These are phyloP conservation scores for Biscogniauxia sp. DNA, from an alignment of 2,329 filamentous ascomycete genomes.

Conservation along the genomic window DNA sequence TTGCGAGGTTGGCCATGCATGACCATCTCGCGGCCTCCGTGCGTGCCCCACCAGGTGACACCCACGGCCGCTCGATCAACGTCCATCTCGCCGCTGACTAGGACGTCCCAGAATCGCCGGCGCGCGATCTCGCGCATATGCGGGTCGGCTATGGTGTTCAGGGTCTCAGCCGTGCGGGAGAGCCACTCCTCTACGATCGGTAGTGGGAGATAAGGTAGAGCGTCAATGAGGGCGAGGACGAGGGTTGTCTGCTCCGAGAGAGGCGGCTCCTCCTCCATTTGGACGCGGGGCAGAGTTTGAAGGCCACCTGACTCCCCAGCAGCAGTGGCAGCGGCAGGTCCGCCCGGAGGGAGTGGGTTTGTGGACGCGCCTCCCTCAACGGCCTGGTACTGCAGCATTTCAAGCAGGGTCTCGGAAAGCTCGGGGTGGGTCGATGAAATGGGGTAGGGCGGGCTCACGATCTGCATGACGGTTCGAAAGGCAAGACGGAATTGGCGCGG, in stretches of 20 bases:
- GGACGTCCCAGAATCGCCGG: constrained; percentile 73
- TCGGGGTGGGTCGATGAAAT: constrained; percentile 71
- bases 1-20: constrained; percentile 27
- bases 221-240: constrained; percentile 74
- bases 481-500: constrained; percentile 84
- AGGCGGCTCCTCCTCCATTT: constrained; percentile 11
- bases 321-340: constrained; percentile 36
- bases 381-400: constrained; percentile 70
- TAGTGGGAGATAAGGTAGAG: constrained; percentile 70
- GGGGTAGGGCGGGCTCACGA: constrained; percentile 75
- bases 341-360: constrained; percentile 37
- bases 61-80: constrained; percentile 76
- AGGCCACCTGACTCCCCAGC: not conserved
- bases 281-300: not conserved
- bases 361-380: constrained; percentile 49
- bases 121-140: constrained; percentile 63
- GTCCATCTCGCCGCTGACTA: constrained; percentile 83
- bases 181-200: constrained; percentile 78
- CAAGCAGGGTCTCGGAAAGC: constrained; percentile 76
- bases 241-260: constrained; percentile 79
- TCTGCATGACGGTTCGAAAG: constrained; percentile 79
- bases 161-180: constrained; percentile 63
- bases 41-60: constrained; percentile 80
- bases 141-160: constrained; percentile 62
- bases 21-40: constrained; percentile 53